A percentile compares a stretch with the other conserved stretches of the same genome.
These are phyloP conservation scores for Fagus sylvatica DNA, from an alignment of 306 rosid species.

Conservation along the genomic window DNA sequence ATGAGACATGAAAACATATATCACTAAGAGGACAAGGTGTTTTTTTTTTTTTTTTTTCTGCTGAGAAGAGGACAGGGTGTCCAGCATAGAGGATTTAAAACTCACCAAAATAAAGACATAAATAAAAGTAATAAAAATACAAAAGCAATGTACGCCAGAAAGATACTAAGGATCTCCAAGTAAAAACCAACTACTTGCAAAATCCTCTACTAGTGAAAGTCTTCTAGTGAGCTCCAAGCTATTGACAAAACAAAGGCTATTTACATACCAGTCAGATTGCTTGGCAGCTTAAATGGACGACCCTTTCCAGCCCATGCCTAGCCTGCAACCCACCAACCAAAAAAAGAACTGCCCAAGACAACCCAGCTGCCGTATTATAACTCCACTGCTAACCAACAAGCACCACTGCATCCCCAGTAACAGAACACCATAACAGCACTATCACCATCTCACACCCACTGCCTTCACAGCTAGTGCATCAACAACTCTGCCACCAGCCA, in stretches of 20 bases:
- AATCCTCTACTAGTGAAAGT: background rate
- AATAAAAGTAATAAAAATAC: background rate
- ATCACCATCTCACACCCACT: background rate
- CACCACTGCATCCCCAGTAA: background rate
- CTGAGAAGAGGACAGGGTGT: too few relatives aligned
- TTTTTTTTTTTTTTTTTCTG: too few relatives aligned
- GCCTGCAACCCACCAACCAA: background rate
- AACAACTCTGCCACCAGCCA: background rate
- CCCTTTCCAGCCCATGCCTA: background rate
- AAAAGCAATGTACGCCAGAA: background rate
- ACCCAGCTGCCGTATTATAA: background rate
- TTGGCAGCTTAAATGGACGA: background rate
- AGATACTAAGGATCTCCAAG: background rate
- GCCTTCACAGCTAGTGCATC: background rate
- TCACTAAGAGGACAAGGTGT: too few relatives aligned
- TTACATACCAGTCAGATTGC: background rate
- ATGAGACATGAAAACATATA: too few relatives aligned
- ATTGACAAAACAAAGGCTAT: background rate
- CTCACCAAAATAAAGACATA: background rate
- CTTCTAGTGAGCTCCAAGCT: background rate
- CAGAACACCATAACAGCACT: background rate
- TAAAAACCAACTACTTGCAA: background rate
- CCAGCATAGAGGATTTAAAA: background rate
- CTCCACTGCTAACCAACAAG: background rate
- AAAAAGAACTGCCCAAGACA: background rate